A percentile compares a stretch with the other conserved stretches of the same genome.
These are phyloP conservation scores for Zoysia pacifica DNA, from an alignment of 176 grass and related monocot genomes.

Conservation along the genomic window DNA sequence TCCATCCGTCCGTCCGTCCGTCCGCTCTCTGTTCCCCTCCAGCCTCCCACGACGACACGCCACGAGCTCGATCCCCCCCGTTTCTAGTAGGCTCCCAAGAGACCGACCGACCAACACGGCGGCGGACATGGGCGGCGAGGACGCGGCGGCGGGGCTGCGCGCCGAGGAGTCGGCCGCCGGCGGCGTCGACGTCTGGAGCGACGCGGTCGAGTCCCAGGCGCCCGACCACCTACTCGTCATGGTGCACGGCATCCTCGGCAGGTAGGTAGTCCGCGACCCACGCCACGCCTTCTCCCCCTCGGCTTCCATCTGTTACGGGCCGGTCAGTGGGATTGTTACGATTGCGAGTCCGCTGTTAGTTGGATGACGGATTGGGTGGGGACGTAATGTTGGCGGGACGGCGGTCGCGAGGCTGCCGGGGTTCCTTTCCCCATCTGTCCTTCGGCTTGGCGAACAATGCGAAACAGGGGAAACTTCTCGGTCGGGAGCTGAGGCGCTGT, in stretches of 20 bases:
- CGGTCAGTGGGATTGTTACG: background rate
- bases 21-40: no score
- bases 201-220: constrained; percentile 44
- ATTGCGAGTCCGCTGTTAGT: background rate
- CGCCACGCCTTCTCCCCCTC: background rate
- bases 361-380: no score
- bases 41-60: background rate
- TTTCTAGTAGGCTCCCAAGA: background rate
- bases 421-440: background rate
- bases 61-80: background rate
- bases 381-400: no score
- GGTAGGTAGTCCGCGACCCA: constrained; percentile 20
- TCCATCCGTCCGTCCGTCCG: background rate
- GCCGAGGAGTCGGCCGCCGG: constrained; percentile 43
- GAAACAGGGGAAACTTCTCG: background rate
- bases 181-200: constrained; percentile 63
- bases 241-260: constrained; percentile 83
- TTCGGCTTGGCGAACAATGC: background rate
- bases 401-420: no score
- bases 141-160: background rate
- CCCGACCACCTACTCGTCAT: constrained; percentile 74
- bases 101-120: background rate
- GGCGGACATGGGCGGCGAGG: background rate
- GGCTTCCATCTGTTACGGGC: background rate
- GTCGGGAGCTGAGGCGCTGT: background rate